Evolutionary conservation across 2,329 filamentous ascomycete genomes (phyloP), one percentile per base, ranked within the genome.

Genomic region (Fusarium sp.): DNA sequence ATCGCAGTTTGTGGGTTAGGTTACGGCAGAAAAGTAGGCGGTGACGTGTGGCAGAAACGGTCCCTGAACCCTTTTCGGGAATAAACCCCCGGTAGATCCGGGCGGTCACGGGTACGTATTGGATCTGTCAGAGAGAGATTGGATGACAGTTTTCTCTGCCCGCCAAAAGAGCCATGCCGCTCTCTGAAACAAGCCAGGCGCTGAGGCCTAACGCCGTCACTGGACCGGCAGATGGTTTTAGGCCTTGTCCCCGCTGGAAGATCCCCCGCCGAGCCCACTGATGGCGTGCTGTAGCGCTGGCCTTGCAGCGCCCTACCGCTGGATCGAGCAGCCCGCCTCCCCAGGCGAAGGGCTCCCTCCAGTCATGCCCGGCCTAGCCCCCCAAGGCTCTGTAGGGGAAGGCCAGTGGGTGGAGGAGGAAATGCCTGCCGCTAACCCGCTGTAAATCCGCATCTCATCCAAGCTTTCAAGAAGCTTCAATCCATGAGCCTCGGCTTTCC

Each of bases 41-140:
- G 80, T 81, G 68, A 57, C 22, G 2, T 3, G 1, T 9, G 81
- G 81, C 81, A 82, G 73, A 78, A 80, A 71, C 8, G 62, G 42
- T 62, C 57, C 63, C 64, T 69, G 50, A 50, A 54, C 47, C 56
- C 20, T n/a, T 63, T 42, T 68, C 6, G 63, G 71, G 11, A 74
- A 69, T 60, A 50, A n/a, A 40, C 10, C 18, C 45, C 33, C 35
- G 20, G 35, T 56, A 59, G 27, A 20, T 22, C 56, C 22, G 38
- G 64, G 71, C 71, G 71, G 68, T 74, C 70, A 38, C n/a, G 33
- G 29, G 65, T 25, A 50, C 33, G 61, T 38, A 56, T 36, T 36
- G 35, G 35, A 36, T 33, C 42, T 63, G 33, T 14, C 60, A 63
- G 16, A 40, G 29, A 42, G 11, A 20, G 38, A 42, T 42, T 20